phyloP scores from a whole-genome alignment of 805 yeast species.

The Barnettozyma populi region DNA sequence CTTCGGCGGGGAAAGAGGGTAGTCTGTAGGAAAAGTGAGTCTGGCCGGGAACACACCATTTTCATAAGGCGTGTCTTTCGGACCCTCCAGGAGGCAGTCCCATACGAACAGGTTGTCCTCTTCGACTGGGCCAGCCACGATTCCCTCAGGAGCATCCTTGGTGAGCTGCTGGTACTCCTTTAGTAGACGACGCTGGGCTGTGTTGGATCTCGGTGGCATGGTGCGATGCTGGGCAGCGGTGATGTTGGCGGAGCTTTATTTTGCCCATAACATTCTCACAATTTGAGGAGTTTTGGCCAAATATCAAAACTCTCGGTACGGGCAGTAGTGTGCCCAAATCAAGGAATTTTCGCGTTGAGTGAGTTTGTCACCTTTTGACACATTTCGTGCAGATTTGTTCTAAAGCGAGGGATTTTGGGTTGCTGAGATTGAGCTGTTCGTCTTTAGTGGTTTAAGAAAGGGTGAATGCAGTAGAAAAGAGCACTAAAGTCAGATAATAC shows the following conservation, averaged over 20 bases:
- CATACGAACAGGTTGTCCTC: conserved; percentile 72
- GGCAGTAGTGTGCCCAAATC: not conserved
- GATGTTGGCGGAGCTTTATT: not conserved
- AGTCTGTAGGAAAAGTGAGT: conserved; percentile 68
- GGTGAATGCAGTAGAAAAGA: no score
- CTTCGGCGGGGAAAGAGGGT: conserved; percentile 79
- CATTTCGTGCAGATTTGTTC: not conserved
- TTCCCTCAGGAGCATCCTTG: conserved; percentile 90
- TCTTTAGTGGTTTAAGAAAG: no score
- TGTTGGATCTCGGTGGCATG: conserved; percentile 32
- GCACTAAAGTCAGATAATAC: no score
- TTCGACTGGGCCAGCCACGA: conserved; percentile 83
- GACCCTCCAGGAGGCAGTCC: conserved; percentile 85
- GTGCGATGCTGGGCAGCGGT: not conserved
- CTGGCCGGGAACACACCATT: conserved; percentile 83
- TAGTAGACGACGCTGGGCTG: conserved; percentile 82
- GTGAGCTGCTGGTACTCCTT: conserved; percentile 86
- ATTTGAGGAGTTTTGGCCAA: not conserved
- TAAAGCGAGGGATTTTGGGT: not conserved
- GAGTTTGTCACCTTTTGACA: not conserved
- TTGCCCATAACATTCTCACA: no score
- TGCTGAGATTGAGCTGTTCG: not conserved
- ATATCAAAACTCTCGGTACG: not conserved
- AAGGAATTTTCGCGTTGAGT: not conserved
- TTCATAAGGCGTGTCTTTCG: conserved; percentile 78